Conservation (phyloP, 2,329 filamentous ascomycete genomes). For the Fusarium chuoi region DNA sequence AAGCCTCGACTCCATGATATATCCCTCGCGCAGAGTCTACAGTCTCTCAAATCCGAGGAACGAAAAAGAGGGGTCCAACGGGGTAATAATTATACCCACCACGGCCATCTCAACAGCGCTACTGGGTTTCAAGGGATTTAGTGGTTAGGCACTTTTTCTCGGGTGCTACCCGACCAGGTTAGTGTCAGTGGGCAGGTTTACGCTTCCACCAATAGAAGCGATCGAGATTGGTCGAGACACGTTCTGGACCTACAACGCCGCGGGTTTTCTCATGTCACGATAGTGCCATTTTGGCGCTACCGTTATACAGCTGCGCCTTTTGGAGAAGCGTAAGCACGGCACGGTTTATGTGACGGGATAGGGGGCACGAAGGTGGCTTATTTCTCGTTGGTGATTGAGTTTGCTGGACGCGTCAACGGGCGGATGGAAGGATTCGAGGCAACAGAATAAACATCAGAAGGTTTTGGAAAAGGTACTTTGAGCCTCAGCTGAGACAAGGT, state of each 20-base stretch:
- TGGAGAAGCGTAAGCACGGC: background rate
- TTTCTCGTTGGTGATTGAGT: background rate
- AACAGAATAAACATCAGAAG: background rate
- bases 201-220: background rate
- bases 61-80: conserved; percentile 1
- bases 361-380: background rate
- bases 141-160: background rate
- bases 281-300: background rate
- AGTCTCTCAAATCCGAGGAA: background rate
- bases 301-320: background rate
- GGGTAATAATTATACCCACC: background rate
- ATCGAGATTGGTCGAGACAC: background rate
- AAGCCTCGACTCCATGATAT: background rate
- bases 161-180: background rate
- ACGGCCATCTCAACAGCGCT: background rate
- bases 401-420: background rate
- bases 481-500: background rate
- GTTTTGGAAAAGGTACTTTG: background rate
- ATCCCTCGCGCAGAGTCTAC: background rate
- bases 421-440: background rate
- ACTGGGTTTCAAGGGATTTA: background rate
- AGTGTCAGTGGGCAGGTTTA: background rate
- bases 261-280: background rate
- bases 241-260: background rate
- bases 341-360: background rate